Conservation (phyloP, 495 filamentous ascomycete genomes). For the Tuber calosporum region DNA sequence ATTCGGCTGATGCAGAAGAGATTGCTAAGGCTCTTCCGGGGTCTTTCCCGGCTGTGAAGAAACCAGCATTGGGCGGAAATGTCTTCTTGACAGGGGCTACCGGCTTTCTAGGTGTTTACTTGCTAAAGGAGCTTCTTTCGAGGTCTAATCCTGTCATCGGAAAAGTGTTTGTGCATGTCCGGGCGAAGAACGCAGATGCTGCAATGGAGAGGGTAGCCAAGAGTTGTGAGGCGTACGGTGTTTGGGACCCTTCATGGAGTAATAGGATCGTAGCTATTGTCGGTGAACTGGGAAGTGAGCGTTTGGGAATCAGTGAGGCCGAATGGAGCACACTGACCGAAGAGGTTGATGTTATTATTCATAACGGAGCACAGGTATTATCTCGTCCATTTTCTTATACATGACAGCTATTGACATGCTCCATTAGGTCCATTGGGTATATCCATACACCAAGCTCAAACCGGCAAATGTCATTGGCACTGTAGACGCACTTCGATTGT, state of each 20-base stretch:
- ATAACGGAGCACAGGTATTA: conserved; percentile 68
- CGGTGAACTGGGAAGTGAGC: conserved; percentile 65
- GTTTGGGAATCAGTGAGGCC: conserved; percentile 59
- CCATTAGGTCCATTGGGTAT: conserved; percentile 71
- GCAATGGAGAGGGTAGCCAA: conserved; percentile 50
- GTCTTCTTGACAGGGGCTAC: conserved; percentile 86
- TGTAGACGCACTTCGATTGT: conserved; percentile 67
- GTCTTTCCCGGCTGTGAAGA: conserved; percentile 42
- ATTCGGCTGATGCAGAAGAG: conserved; percentile 60
- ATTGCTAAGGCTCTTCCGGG: conserved; percentile 50
- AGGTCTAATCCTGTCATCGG: conserved; percentile 49
- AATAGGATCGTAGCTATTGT: conserved; percentile 57
- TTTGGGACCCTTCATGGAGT: conserved; percentile 70
- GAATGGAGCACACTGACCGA: conserved; percentile 59
- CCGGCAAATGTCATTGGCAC: conserved; percentile 76
- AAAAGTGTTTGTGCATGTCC: conserved; percentile 72
- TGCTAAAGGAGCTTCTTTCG: conserved; percentile 66
- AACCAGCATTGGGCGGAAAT: conserved; percentile 45
- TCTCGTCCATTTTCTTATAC: neutral
- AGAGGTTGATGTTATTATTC: conserved; percentile 70
- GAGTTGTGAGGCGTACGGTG: conserved; percentile 62
- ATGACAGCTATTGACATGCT: neutral
- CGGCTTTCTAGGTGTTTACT: conserved; percentile 79
- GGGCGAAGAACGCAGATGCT: conserved; percentile 51
- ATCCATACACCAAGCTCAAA: conserved; percentile 67